Evolutionary conservation across 768 basidiomycete genomes (phyloP).

Genomic region (Aureoboletus auriporus): DNA sequence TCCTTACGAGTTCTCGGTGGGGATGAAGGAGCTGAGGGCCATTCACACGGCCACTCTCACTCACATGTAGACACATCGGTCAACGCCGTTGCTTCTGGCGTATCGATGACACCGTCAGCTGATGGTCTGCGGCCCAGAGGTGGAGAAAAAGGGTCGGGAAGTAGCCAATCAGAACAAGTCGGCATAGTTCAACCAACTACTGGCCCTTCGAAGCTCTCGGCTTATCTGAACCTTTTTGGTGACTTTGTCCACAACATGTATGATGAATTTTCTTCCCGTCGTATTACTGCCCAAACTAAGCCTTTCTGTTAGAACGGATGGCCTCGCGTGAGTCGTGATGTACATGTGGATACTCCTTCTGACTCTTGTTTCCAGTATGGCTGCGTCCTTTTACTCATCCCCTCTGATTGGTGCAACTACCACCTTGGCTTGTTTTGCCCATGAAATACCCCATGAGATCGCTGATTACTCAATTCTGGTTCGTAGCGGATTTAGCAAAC

Average conservation of each 20-base stretch:
- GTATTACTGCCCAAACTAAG: slow-evolving; percentile 16
- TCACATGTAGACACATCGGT: slow-evolving; percentile 35
- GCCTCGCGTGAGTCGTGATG: slow-evolving; percentile 65
- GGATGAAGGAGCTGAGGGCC: slow-evolving; percentile 46
- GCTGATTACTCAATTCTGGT: slow-evolving; percentile 96
- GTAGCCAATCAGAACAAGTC: slow-evolving; percentile 22
- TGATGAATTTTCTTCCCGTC: slow-evolving; percentile 8
- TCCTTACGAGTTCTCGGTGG: slow-evolving; percentile 75
- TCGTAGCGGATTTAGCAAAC: slow-evolving; percentile 85
- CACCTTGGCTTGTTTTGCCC: slow-evolving; percentile 91
- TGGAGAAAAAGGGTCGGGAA: slow-evolving; percentile 18
- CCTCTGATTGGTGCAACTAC: slow-evolving; percentile 92
- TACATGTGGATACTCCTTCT: slow-evolving; percentile 3
- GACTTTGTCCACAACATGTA: slow-evolving; percentile 95
- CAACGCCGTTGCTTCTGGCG: slow-evolving; percentile 43
- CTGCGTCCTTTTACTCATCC: slow-evolving; percentile 95
- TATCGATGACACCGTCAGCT: slow-evolving; percentile 35
- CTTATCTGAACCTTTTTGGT: slow-evolving; percentile 89
- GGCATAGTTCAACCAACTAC: slow-evolving; percentile 26
- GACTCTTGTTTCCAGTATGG: slow-evolving; percentile 55
- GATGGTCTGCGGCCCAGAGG: slow-evolving; percentile 51
- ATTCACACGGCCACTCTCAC: slow-evolving; percentile 54
- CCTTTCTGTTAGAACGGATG: slow-evolving; percentile 66
- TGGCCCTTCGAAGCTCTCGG: slow-evolving; percentile 79
- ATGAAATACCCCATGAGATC: slow-evolving; percentile 95